Conservation (phyloP, 805 yeast genomes). For the Maudiozyma serrabonitensis region DNA sequence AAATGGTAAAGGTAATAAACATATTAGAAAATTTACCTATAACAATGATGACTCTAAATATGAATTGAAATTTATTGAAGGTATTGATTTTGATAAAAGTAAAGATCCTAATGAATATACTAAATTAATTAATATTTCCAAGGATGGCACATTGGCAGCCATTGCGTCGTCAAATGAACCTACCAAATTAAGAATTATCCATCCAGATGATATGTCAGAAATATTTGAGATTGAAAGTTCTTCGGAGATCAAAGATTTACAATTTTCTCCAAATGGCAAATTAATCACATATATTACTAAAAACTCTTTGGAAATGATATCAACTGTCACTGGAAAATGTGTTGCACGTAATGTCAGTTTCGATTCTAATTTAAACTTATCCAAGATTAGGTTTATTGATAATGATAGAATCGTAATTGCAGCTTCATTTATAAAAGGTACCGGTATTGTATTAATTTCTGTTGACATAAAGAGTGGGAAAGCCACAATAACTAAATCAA, state of each 20-base stretch:
- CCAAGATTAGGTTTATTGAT: slow-evolving; percentile 30
- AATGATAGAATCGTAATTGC: slow-evolving; percentile 34
- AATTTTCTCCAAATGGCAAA: slow-evolving; percentile 57
- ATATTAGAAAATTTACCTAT: slow-evolving; percentile 55
- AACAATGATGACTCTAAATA: slow-evolving; percentile 36
- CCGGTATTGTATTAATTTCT: slow-evolving; percentile 32
- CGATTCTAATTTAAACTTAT: slow-evolving; percentile 21
- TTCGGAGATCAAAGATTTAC: slow-evolving; percentile 51
- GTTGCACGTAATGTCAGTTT: slow-evolving; percentile 28
- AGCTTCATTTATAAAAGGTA: slow-evolving; percentile 33
- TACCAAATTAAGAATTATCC: slow-evolving; percentile 50
- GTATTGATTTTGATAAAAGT: slow-evolving; percentile 46
- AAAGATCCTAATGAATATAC: slow-evolving; percentile 46
- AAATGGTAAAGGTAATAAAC: slow-evolving; percentile 51
- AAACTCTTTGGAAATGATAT: slow-evolving; percentile 36
- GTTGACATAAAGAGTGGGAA: slow-evolving; percentile 24
- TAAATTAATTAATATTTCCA: slow-evolving; percentile 48
- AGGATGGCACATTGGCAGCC: slow-evolving; percentile 51
- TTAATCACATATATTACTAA: slow-evolving; percentile 54
- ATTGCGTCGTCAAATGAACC: slow-evolving; percentile 60
- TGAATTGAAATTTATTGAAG: slow-evolving; percentile 40
- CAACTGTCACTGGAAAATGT: slow-evolving; percentile 33
- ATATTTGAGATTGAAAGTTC: slow-evolving; percentile 42
- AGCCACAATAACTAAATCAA: slow-evolving; percentile 17
- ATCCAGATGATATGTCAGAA: slow-evolving; percentile 43